Evolutionary conservation across 2,329 filamentous ascomycete species (phyloP).

Genomic region (Dothistroma pini): DNA sequence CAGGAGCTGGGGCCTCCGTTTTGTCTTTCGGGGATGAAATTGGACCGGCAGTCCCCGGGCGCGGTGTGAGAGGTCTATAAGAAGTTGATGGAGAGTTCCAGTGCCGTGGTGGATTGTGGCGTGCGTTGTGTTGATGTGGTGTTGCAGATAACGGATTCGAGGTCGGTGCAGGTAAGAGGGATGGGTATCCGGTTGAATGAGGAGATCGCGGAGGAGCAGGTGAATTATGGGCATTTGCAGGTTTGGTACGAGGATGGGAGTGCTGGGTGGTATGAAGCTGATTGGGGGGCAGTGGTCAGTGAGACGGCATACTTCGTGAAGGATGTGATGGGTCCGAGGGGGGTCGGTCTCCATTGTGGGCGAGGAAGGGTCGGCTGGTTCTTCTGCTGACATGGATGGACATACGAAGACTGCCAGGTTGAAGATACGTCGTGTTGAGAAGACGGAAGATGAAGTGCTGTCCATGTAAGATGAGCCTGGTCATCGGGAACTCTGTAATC

Average conservation of each 20-base stretch:
- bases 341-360: not conserved
- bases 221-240: conserved; percentile 6
- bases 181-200: not conserved
- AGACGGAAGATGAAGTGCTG: not conserved
- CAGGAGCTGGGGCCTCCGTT: not conserved
- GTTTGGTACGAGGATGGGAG: conserved; percentile 2
- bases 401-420: not conserved
- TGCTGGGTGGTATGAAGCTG: not conserved
- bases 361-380: not conserved
- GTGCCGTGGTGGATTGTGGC: conserved; percentile 2
- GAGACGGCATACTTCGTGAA: conserved; percentile 4
- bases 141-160: not conserved
- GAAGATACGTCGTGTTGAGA: not conserved
- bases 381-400: conserved; percentile 2
- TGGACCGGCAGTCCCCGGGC: not conserved
- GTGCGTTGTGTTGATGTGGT: conserved; percentile 5
- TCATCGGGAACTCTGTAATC: conserved; percentile 2
- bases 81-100: not conserved
- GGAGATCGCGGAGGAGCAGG: not conserved
- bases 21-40: conserved; percentile 4
- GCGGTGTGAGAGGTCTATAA: conserved; percentile 3
- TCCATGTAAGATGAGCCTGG: not conserved
- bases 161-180: not conserved
- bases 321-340: not conserved
- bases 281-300: not conserved